Evolutionary conservation across 768 basidiomycete species (phyloP), one percentile per base, ranked within the genome.

Genomic region (Boletus subparvulus): DNA sequence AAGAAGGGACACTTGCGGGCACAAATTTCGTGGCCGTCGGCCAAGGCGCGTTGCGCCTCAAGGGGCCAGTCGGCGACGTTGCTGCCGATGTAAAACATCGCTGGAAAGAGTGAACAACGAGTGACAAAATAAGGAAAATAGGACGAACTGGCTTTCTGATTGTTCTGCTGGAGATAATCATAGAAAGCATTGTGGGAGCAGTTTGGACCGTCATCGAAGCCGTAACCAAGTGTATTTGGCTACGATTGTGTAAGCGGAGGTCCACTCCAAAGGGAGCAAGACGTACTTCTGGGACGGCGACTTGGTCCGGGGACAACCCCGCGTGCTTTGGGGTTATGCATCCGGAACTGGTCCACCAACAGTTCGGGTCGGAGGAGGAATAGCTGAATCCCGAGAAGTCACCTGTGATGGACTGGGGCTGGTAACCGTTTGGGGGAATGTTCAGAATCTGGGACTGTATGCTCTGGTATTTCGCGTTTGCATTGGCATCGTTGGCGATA

Each of bases 131-230:
- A 33, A 0, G 1, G 21, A 8, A 19, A 28, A n/a, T 12, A 28
- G 21, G 30, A 59, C 53, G 21, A 1, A 78, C 83, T 65, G 53
- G 85, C 84, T 77, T 79, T 83, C 71, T 86, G 85, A 30, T 83
- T 75, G 59, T 85, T 73, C 8, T 72, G 65, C 4, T 62, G 46
- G 30, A 86, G 74, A 58, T 68, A 86, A 57, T 84, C 76, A 42
- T 86, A 86, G 58, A 86, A 86, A 3, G 72, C 75, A 52, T 86
- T 86, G 57, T 86, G 85, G 4, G 81, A 78, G 62, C 84, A 86
- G 61, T 84, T 84, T 2, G 85, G 85, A 1, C 85, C 85, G 57
- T 86, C 84, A 55, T 86, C 85, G 55, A 86, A 86, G 4, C 77
- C 82, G 44, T 82, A 85, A 1, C 83, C 85, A 16, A 84, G 70